Base-by-base conservation (phyloP, 768 basidiomycete species). In the Hericium rajendrae region DNA sequence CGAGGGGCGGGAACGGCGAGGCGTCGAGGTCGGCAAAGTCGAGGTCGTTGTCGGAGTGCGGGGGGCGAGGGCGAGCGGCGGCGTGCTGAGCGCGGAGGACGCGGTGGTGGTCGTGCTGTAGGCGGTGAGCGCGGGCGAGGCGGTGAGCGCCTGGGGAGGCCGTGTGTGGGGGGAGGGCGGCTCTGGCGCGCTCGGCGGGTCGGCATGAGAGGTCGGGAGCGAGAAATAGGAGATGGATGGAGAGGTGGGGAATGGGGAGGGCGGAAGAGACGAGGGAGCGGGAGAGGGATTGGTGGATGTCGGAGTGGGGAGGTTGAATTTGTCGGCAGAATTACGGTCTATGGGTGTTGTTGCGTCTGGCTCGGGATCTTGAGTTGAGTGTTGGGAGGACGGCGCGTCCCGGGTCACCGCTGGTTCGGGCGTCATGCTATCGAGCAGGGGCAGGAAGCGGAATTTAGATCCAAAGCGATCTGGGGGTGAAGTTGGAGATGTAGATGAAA, bases 381-480 rank as follows among this genome's bases (percentile, higher is more conserved):
- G 32, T 6, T 4, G 32, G 8, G 32, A 32, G 32, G 32, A 32
- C 9, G 32, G 32, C 6, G 8, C 32, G 9, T 32, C 32, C 32
- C 9, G 32, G 8, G 32, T 8, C 32, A 32, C 32, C 32, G 6
- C 8, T 32, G 32, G 32, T 11, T 59, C 13, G 12, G 48, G 18
- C 8, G 53, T 20, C 6, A 55, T 38, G 12, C 55, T 50, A 6
- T 62, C 62, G 13, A 62, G 57, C 6, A 62, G 41, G 39, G 62
- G 62, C 15, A 62, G 39, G 43, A 62, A 62, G 11, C 58, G 41
- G 43, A 62, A 62, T 40, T 60, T 60, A 6, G 62, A 55, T 22
- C 46, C 18, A 18, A 57, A 53, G 37, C 60, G 62, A 8, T 57
- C 55, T 24, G 52, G 48, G 6, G 60, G 59, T 16, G 60, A 51